Percentiles rank a stretch among this genome's conserved stretches.
Evolutionary conservation across 2,329 filamentous ascomycete genomes (phyloP).

Genomic region (Fusarium irregulare): DNA sequence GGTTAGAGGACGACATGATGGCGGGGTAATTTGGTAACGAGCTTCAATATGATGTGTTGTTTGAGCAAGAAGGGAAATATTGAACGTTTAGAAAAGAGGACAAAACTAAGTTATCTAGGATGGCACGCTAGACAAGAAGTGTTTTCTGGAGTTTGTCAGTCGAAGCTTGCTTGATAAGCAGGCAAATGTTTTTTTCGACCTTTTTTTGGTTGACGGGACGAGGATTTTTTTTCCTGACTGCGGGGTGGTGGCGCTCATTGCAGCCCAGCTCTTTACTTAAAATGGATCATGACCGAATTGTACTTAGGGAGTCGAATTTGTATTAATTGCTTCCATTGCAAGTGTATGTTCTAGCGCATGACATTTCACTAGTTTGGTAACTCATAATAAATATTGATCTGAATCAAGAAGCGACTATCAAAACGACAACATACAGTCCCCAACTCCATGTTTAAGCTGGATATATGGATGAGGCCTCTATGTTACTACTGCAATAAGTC

Average conservation of each 20-base stretch:
- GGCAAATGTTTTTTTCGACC: conserved; percentile 36
- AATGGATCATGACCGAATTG: conserved; percentile 10
- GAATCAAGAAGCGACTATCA: neutral
- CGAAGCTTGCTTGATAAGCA: conserved; percentile 48
- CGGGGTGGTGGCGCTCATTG: conserved; percentile 44
- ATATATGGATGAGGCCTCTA: neutral
- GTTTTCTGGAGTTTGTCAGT: conserved; percentile 29
- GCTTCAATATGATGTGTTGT: neutral
- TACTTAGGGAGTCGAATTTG: neutral
- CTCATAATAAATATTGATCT: neutral
- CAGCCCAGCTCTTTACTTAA: conserved; percentile 15
- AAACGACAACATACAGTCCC: neutral
- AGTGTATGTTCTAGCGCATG: neutral
- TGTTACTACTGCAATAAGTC: neutral
- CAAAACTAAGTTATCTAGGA: neutral
- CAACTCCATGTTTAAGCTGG: neutral
- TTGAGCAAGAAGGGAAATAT: neutral
- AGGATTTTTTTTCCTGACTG: conserved; percentile 45
- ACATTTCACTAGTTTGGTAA: neutral
- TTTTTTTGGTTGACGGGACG: conserved; percentile 32
- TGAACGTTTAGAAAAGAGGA: neutral
- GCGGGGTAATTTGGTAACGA: conserved; percentile 38
- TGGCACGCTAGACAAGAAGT: neutral
- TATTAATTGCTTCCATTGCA: neutral
- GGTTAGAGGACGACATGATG: conserved; percentile 50